A percentile compares a stretch with the other conserved stretches of the same genome.
Evolutionary conservation across 768 basidiomycete species (phyloP).

Genomic region (Lactarius tabidus): DNA sequence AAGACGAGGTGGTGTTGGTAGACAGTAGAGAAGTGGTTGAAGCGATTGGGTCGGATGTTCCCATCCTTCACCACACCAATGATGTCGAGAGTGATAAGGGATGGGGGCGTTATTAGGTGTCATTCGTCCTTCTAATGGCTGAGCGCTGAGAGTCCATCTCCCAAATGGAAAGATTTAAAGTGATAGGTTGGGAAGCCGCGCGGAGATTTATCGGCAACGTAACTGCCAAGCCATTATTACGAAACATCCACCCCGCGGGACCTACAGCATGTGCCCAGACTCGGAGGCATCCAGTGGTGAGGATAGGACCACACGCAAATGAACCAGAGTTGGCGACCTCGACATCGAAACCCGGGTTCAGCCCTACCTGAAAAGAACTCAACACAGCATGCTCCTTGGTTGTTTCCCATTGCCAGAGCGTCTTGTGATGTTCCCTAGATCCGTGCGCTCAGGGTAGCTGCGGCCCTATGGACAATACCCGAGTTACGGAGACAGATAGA

Average conservation of each 20-base stretch:
- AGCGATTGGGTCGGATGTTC: not conserved
- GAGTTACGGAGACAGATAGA: not conserved
- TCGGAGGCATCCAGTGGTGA: not conserved
- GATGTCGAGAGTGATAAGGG: not conserved
- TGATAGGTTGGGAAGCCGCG: not conserved
- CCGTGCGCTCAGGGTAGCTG: no score
- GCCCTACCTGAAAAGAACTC: not conserved
- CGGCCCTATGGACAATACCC: not conserved
- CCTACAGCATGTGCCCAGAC: not conserved
- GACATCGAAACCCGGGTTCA: not conserved
- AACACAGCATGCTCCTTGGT: not conserved
- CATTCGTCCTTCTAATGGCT: not conserved
- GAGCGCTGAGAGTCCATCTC: not conserved
- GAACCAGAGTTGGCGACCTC: not conserved
- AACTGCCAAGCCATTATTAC: not conserved
- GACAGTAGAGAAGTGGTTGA: conserved; percentile 8
- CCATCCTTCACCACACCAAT: not conserved
- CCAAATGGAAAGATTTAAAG: not conserved
- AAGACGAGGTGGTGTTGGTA: conserved; percentile 18
- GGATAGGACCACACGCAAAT: not conserved
- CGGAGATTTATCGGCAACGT: not conserved
- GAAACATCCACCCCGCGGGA: not conserved
- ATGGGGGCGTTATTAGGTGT: not conserved
- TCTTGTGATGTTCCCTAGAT: no score
- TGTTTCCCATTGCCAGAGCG: not conserved